These are phyloP conservation scores for Pterocarpus macrocarpus DNA, from an alignment of 306 rosid species.

Conservation along the genomic window DNA sequence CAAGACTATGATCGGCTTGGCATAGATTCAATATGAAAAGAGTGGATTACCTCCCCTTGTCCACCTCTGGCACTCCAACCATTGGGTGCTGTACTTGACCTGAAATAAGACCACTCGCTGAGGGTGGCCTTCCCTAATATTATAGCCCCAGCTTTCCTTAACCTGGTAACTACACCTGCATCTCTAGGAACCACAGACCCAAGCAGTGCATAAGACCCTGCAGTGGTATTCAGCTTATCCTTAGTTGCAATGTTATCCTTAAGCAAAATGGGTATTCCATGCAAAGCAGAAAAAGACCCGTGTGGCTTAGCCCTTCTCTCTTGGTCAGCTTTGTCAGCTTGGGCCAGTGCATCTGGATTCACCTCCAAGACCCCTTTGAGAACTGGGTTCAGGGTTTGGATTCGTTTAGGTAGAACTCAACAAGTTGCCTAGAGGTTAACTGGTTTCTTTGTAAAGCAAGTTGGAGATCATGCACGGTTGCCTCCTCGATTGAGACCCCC, in stretches of 20 bases:
- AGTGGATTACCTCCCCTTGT: slow-evolving; percentile 63
- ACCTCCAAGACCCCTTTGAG: slow-evolving; percentile 65
- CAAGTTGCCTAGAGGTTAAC: slow-evolving; percentile 69
- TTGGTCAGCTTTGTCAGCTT: slow-evolving; percentile 62
- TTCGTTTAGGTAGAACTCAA: slow-evolving; percentile 65
- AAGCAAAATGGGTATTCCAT: slow-evolving; percentile 73
- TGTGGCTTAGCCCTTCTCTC: slow-evolving; percentile 42
- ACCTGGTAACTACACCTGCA: slow-evolving; percentile 66
- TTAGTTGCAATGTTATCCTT: slow-evolving; percentile 78
- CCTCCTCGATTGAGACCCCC: slow-evolving; percentile 59
- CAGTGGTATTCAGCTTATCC: slow-evolving; percentile 74
- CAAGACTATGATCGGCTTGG: neutral
- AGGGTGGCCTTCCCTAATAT: slow-evolving; percentile 73
- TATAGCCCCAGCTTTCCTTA: slow-evolving; percentile 77
- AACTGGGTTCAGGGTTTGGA: slow-evolving; percentile 52
- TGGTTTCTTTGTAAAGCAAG: slow-evolving; percentile 57
- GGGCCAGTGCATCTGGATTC: slow-evolving; percentile 68
- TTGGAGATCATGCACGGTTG: slow-evolving; percentile 65
- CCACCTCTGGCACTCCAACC: slow-evolving; percentile 75
- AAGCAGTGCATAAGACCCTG: slow-evolving; percentile 70
- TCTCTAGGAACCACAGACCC: slow-evolving; percentile 74
- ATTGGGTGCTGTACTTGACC: slow-evolving; percentile 34
- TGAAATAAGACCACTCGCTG: slow-evolving; percentile 63
- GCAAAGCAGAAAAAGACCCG: slow-evolving; percentile 46
- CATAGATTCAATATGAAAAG: neutral